Conservation (phyloP, 495 filamentous ascomycete species). For the Platismatia glauca region DNA sequence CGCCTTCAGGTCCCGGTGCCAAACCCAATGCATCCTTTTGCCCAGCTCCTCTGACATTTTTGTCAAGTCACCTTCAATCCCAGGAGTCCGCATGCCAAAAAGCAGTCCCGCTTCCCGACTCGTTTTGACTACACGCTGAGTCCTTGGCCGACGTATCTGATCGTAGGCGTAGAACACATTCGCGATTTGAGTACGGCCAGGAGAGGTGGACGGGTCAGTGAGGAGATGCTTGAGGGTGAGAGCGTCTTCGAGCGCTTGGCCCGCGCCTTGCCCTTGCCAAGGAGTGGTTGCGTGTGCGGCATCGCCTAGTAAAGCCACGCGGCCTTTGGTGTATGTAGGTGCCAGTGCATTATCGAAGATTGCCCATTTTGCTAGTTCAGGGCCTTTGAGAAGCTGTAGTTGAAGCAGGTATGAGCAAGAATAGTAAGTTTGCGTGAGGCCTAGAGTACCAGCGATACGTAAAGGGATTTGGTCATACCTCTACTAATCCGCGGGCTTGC, state of each 20-base stretch:
- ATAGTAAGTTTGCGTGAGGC: background rate
- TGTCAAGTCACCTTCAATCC: constrained; percentile 36
- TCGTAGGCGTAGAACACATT: constrained; percentile 51
- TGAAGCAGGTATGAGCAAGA: background rate
- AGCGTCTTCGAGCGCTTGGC: constrained; percentile 60
- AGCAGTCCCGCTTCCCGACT: constrained; percentile 39
- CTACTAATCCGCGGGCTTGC: background rate
- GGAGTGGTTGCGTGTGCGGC: constrained; percentile 63
- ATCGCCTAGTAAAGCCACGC: constrained; percentile 54
- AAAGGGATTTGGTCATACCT: background rate
- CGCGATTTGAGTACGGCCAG: background rate
- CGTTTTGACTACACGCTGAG: constrained; percentile 39
- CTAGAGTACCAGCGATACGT: background rate
- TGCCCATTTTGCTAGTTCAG: constrained; percentile 41
- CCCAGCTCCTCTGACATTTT: constrained; percentile 26
- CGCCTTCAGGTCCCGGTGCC: constrained; percentile 18
- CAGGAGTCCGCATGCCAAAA: constrained; percentile 14
- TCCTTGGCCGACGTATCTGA: constrained; percentile 44
- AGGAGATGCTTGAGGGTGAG: constrained; percentile 49
- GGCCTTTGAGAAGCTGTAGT: background rate
- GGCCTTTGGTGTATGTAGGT: constrained; percentile 44
- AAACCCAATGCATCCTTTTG: constrained; percentile 43
- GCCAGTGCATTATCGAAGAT: constrained; percentile 53
- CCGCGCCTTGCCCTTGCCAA: constrained; percentile 60
- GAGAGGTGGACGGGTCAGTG: constrained; percentile 17